Evolutionary conservation across 2,329 filamentous ascomycete species (phyloP), one percentile per base, ranked within the genome.

Genomic region (Aspergillus novofumigatus): DNA sequence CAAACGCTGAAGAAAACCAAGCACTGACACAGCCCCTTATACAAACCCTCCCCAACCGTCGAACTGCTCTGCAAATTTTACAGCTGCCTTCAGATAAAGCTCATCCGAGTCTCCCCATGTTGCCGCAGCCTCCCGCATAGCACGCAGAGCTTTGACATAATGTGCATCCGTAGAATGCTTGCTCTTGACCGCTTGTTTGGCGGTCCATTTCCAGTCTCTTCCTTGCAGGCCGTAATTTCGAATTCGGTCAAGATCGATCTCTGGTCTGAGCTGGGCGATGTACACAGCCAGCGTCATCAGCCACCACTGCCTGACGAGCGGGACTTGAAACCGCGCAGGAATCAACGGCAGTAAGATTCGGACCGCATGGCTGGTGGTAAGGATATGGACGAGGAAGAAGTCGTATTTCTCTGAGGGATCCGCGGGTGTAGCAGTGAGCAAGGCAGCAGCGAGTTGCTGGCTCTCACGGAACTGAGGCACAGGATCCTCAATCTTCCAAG

Each of bases 271-370:
- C 67, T 90, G 87, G 2, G 86, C 77, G 53, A 96, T 84, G 69
- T 94, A 97, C 10, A 92, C 83, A 0, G 86, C 83, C 45, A 97
- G 73, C 0, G 88, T 85, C 45, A 96, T 83, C 4, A 99, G 77
- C 90, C 91, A 96, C 92, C 94, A 97, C 71, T 96, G 87, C 42
- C 89, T 81, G 8, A 97, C 80, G 4, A 99, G 77, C 23, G 78
- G 78, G 49, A 91, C 72, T 64, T 96, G 93, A 65, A 87, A 88
- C 66, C 85, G 84, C 14, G 81, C 74, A 0, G 92, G 91, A 10
- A 97, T 77, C 38, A 91, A 74, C 0, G 94, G 91, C 2, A 99
- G 78, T 4, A 99, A 75, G 25, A 96, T 85, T n/a, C 94, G 84
- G 11, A 96, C 84, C 0, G 94, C 93, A 70, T 99, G 92, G 59